Evolutionary conservation across 805 yeast genomes (phyloP), one percentile per base, ranked within the genome.

Genomic region (Aciculoconidium aculeatum): DNA sequence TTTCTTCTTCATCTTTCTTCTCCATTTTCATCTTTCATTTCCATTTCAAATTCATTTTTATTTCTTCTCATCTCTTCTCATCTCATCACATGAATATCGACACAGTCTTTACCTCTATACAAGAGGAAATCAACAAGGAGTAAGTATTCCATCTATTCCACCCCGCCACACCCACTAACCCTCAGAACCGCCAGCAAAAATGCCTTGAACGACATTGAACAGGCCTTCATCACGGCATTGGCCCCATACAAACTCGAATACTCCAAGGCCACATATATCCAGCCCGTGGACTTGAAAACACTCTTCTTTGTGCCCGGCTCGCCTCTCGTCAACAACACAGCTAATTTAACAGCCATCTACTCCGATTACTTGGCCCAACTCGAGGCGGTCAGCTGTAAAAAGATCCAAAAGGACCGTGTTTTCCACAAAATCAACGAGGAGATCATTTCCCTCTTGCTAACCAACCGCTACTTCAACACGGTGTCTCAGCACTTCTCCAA

Each of bases 401-500:
- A 26, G 18, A 27, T 42, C 13, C 44, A 37, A 26, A 42, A 39
- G 16, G 51, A 48, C 19, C 37, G 50, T 11, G 26, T 46, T 17
- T 11, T 23, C 19, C 40, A 32, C 15, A 47, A 41, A 26, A 27
- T 46, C 16, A 21, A 31, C 11, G 54, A 51, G 28, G 55, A 51
- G n/a, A 33, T 39, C 11, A 30, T 45, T 17, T 42, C 34, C 31
- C 22, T 48, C 4, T 21, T 47, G 15, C 18, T 51, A 20, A n/a
- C 34, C 4, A 25, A 41, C 25, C 33, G 47, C 3, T 51, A 51
- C 30, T 43, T 45, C 30, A 27, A 30, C 11, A 36, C 34, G 5
- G 37, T 50, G 10, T 37, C 44, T 3, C 14, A 23, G 11, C 15
- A 19, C 15, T 27, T 32, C 13, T 14, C 2, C 14, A 17, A 21